phyloP scores from a whole-genome alignment of 805 yeast genomes.

The Wickerhamomyces bovis region DNA sequence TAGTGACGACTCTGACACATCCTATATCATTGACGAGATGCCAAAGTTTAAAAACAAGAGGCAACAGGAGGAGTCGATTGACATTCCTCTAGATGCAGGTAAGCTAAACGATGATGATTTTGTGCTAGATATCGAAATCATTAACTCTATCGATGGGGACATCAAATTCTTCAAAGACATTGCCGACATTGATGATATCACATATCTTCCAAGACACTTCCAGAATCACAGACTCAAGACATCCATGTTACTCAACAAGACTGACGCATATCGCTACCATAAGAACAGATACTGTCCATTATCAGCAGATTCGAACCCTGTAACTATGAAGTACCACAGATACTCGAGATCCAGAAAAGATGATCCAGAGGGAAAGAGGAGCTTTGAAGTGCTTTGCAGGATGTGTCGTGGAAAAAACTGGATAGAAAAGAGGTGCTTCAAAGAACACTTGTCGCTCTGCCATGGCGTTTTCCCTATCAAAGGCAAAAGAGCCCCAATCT shows the following conservation, averaged over 20 bases:
- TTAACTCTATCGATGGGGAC: conserved; percentile 8
- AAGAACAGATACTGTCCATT: conserved; percentile 15
- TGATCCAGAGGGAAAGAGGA: background rate
- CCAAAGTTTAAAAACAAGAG: background rate
- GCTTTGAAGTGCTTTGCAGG: conserved; percentile 18
- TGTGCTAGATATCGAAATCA: background rate
- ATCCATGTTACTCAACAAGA: conserved; percentile 1
- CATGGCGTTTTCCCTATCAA: conserved; percentile 19
- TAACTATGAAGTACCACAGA: conserved; percentile 4
- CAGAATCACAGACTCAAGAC: conserved; percentile 16
- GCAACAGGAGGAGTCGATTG: background rate
- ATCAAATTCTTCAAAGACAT: conserved; percentile 14
- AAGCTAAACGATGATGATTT: background rate
- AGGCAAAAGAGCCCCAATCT: background rate
- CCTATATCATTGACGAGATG: background rate
- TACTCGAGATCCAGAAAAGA: conserved; percentile 8
- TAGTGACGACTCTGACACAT: background rate
- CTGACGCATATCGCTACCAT: conserved; percentile 6
- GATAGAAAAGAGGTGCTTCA: conserved; percentile 11
- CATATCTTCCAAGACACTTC: conserved; percentile 18
- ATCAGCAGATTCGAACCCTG: conserved; percentile 6
- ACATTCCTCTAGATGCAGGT: background rate
- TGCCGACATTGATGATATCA: conserved; percentile 7
- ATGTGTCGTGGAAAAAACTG: conserved; percentile 24
- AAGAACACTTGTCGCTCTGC: conserved; percentile 18